Conservation (phyloP, 1,284 basidiomycete species). For the Rhodotorula sp. region DNA sequence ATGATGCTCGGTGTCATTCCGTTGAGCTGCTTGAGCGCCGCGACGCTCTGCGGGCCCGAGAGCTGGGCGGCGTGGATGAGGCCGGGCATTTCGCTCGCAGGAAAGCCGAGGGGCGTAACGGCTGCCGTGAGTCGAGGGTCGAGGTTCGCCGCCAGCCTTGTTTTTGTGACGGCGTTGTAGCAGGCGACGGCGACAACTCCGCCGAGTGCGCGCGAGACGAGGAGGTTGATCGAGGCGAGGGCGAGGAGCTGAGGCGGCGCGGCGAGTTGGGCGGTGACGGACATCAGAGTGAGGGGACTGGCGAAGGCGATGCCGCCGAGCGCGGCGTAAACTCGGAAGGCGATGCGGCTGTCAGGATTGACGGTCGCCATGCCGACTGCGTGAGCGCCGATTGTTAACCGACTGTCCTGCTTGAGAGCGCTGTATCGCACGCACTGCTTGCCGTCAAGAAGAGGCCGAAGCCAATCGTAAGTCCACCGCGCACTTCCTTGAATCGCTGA, state of each 20-base stretch:
- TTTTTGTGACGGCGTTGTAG: slow-evolving; percentile 5
- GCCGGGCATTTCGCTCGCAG: background rate
- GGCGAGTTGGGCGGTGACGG: slow-evolving; percentile 2
- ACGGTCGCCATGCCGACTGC: slow-evolving; percentile 6
- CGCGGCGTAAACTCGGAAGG: background rate
- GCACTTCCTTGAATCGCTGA: background rate
- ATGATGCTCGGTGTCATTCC: background rate
- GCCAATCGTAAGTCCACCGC: background rate
- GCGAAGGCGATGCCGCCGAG: background rate
- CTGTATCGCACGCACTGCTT: background rate
- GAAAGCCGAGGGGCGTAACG: background rate
- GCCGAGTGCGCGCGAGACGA: slow-evolving; percentile 7
- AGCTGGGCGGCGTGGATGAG: slow-evolving; percentile 2
- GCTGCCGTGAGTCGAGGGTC: background rate
- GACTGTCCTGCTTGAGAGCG: no score
- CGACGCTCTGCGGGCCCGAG: background rate
- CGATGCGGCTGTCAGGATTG: slow-evolving; percentile 1
- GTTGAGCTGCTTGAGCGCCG: background rate
- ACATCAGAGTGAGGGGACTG: slow-evolving; percentile 6
- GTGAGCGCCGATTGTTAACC: no score
- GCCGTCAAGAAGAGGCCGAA: background rate
- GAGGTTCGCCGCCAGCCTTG: background rate
- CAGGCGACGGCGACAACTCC: slow-evolving; percentile 4
- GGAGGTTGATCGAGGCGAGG: slow-evolving; percentile 3
- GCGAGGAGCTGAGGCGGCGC: slow-evolving; percentile 3